Evolutionary conservation across 805 yeast species (phyloP), one percentile per base, ranked within the genome.

Genomic region (Yarrowia yakushimensis): DNA sequence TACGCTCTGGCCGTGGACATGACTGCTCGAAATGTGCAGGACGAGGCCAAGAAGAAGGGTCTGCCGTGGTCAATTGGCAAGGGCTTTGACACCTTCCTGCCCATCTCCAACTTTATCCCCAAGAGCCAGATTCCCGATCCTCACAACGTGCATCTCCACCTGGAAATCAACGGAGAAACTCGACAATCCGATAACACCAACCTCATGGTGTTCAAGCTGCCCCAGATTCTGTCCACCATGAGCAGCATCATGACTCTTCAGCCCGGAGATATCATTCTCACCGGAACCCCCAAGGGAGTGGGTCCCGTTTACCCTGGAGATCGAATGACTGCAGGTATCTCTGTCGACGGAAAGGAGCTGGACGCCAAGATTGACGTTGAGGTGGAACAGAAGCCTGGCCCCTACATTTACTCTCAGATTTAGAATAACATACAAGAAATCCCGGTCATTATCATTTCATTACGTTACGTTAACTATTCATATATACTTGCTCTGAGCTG

Each of bases 281-380:
- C 99, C 0, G 99, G 99, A 17, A 94, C 99, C 1, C 99, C 99
- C 48, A 90, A 91, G 73, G 99, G 99, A 17, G 99, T 94, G n/a
- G 97, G 98, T 9, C 77, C 81, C 25, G 76, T 92, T 33, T 73
- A 73, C 6, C 88, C 96, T 0, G 98, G 97, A 10, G 98, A 94
- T 71, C 70, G 73, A 25, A 77, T 94, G 27, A 78, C 79, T 48
- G 96, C 96, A 7, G 81, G 82, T 66, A 74, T 90, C 65, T 74
- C 73, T 28, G 81, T 79, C 31, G 81, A 81, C 33, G 93, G 85
- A 11, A 70, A 82, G 63, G 78, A 78, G 10, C 71, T 93, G 27
- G 82, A 79, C 31, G 75, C 78, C 62, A 65, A 68, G 7, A 75
- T 87, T 61, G 78, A 79, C 17, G 74, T 85, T 30, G 78, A 76